A percentile compares a stretch with the other conserved stretches of the same genome.
These are phyloP conservation scores for Alternaria metachromatica DNA, from an alignment of 2,329 filamentous ascomycete species.

Conservation along the genomic window DNA sequence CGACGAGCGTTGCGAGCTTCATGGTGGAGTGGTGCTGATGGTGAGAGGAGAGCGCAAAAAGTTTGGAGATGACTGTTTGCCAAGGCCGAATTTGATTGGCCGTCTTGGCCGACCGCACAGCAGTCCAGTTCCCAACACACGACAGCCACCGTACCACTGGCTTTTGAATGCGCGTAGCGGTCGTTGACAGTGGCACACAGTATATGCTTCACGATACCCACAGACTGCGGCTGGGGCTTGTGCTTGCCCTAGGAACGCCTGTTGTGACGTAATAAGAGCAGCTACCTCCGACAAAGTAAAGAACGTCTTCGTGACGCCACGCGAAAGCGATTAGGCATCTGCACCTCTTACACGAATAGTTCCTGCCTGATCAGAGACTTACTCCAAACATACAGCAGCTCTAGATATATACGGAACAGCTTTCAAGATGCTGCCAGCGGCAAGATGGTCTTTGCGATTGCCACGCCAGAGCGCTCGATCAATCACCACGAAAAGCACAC, in stretches of 20 bases:
- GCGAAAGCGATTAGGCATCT: not conserved
- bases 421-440: conserved; percentile 32
- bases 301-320: conserved; percentile 7
- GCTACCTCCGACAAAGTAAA: conserved; percentile 2
- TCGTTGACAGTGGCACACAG: not conserved
- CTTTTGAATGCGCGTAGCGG: not conserved
- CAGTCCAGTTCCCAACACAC: not conserved
- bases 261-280: conserved; percentile 16
- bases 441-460: conserved; percentile 37
- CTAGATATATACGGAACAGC: not conserved
- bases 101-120: not conserved
- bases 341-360: not conserved
- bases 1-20: conserved; percentile 12
- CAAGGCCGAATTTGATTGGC: conserved; percentile 15
- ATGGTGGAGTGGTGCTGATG: conserved; percentile 12
- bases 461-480: conserved; percentile 32
- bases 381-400: not conserved
- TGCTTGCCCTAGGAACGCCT: not conserved
- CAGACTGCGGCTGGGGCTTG: not conserved
- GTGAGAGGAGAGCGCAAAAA: conserved; percentile 9
- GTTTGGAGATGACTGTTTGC: conserved; percentile 11
- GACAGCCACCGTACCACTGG: not conserved
- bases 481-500: conserved; percentile 31
- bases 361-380: conserved; percentile 1
- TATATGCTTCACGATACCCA: not conserved